Conservation (phyloP, 75 land plant genomes). For the Cryptomeria japonica region DNA sequence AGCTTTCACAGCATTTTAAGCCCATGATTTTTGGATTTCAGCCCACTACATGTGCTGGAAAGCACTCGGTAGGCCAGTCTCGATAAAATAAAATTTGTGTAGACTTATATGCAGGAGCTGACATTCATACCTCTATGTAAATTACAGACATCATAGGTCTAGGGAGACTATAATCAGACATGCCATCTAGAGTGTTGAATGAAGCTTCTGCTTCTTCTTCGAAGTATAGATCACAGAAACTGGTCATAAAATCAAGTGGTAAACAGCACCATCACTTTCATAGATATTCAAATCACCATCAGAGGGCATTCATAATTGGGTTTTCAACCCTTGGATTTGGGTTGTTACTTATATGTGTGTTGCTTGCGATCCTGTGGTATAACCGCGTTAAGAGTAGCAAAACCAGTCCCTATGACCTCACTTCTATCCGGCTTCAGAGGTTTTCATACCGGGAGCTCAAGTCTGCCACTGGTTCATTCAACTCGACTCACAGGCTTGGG, state of each 20-base stretch:
- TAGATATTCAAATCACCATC: not conserved
- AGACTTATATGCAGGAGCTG: not conserved
- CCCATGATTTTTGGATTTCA: not conserved
- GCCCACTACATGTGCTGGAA: not conserved
- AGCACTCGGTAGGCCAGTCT: not conserved
- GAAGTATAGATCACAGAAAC: not conserved
- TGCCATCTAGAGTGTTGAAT: conserved; percentile 1
- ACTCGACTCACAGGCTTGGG: conserved; percentile 43
- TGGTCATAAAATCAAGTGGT: not conserved
- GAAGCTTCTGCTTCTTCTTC: not conserved
- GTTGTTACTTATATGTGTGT: not conserved
- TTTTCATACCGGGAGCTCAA: conserved; percentile 42
- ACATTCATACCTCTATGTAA: not conserved
- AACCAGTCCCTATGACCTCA: conserved; percentile 18
- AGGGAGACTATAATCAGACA: not conserved
- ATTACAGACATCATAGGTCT: not conserved
- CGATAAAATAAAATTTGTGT: not conserved
- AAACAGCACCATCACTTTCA: not conserved
- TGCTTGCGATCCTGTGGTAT: conserved; percentile 9
- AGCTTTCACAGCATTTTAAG: not conserved
- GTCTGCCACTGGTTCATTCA: conserved; percentile 55
- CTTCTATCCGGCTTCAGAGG: conserved; percentile 28
- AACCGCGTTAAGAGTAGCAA: conserved; percentile 9
- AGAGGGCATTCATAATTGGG: conserved; percentile 1
- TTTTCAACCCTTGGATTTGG: not conserved